A percentile compares a stretch with the other conserved stretches of the same genome.
phyloP scores from a whole-genome alignment of 495 filamentous ascomycete genomes.

The Aspergillus carlsbadensis region DNA sequence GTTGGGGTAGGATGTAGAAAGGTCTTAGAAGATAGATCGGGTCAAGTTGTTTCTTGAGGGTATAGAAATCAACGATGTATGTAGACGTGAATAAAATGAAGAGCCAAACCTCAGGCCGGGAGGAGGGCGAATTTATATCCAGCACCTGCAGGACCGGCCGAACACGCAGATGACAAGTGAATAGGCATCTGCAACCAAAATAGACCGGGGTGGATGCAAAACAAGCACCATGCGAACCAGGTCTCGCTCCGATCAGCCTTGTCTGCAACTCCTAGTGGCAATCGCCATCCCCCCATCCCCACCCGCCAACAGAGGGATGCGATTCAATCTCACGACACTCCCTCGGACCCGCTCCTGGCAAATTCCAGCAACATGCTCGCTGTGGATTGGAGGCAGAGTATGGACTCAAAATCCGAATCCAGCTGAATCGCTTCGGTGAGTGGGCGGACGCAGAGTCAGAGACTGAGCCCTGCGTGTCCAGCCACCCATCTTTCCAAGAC shows the following conservation, averaged over 20 bases:
- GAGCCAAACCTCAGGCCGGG: constrained; percentile 7
- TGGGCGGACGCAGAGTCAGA: constrained; percentile 6
- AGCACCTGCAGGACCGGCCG: constrained; percentile 10
- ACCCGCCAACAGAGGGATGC: constrained; percentile 6
- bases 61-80: background rate
- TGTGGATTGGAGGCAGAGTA: constrained; percentile 1
- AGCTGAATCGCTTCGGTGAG: background rate
- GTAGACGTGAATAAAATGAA: background rate
- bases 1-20: constrained; percentile 3
- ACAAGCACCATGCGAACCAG: background rate
- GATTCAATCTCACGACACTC: constrained; percentile 5
- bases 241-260: constrained; percentile 14
- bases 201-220: constrained; percentile 14
- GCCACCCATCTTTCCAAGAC: background rate
- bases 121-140: constrained; percentile 21
- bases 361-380: background rate
- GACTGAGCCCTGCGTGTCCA: background rate
- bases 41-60: constrained; percentile 2
- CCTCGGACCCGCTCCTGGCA: constrained; percentile 11
- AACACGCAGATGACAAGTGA: constrained; percentile 18
- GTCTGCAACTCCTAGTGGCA: constrained; percentile 19
- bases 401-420: constrained; percentile 6
- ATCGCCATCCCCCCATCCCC: constrained; percentile 18
- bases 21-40: background rate
- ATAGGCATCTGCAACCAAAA: constrained; percentile 20